These are phyloP conservation scores for Trichophyton equinum DNA, from an alignment of 2,329 filamentous ascomycete species.

Conservation along the genomic window DNA sequence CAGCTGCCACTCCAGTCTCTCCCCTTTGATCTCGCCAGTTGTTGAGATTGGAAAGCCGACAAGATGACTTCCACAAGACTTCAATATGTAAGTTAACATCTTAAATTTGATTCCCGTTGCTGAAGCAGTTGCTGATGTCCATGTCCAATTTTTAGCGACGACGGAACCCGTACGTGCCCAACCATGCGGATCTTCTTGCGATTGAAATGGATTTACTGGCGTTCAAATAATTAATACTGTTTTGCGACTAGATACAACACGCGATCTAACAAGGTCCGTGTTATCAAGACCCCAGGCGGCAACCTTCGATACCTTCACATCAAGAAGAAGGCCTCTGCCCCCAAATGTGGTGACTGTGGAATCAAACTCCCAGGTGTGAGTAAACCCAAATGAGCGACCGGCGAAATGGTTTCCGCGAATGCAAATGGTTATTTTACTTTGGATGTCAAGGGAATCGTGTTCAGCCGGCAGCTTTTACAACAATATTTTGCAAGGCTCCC, in stretches of 20 bases:
- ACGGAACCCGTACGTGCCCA: constrained; percentile 59
- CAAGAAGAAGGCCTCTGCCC: constrained; percentile 97
- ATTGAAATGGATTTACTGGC: neutral
- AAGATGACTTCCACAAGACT: constrained; percentile 44
- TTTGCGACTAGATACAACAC: constrained; percentile 74
- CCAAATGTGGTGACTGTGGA: constrained; percentile 99
- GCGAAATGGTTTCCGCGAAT: neutral
- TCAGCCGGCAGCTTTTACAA: neutral
- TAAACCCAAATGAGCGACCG: constrained; percentile 27
- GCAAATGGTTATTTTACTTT: neutral
- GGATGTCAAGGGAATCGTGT: neutral
- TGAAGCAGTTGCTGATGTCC: constrained; percentile 12
- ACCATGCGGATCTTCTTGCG: constrained; percentile 7
- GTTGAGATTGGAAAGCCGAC: constrained; percentile 33
- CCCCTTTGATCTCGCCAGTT: constrained; percentile 20
- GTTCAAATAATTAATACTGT: neutral
- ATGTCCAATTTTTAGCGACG: constrained; percentile 46
- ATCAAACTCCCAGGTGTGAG: constrained; percentile 95
- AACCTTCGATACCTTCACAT: constrained; percentile 94
- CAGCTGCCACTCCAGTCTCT: constrained; percentile 26
- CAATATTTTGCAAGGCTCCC: neutral
- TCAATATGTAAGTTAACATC: constrained; percentile 32
- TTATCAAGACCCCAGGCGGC: constrained; percentile 93
- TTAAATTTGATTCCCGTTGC: neutral
- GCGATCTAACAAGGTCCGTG: constrained; percentile 88